phyloP scores from a whole-genome alignment of 139 green algal species.

The Closterium sp. region DNA sequence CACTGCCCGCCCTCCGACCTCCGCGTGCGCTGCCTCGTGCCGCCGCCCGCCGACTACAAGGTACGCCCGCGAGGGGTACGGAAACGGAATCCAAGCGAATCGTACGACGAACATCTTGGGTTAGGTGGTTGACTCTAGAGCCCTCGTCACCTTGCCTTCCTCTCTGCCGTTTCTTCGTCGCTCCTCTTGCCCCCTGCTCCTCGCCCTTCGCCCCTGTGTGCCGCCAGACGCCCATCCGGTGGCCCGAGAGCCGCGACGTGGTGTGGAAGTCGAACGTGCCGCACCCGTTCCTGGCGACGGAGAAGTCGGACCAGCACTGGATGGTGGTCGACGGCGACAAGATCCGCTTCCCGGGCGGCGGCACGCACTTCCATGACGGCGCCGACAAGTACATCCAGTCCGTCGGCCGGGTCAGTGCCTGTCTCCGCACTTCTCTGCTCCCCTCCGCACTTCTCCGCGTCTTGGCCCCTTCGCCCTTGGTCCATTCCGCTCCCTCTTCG shows the following conservation, averaged over 20 bases:
- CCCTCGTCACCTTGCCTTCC: background rate
- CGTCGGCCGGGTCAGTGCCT: background rate
- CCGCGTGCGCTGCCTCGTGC: constrained; percentile 22
- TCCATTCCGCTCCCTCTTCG: no score
- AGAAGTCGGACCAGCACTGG: constrained; percentile 32
- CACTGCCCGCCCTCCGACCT: constrained; percentile 24
- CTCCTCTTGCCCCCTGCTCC: background rate
- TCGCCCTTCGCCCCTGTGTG: background rate
- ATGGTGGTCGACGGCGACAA: constrained; percentile 15
- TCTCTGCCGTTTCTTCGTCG: background rate
- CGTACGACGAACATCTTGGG: background rate
- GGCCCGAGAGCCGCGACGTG: constrained; percentile 12
- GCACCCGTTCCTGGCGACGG: background rate
- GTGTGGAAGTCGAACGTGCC: constrained; percentile 24
- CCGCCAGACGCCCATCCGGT: constrained; percentile 9
- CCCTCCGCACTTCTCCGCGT: background rate
- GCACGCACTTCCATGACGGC: constrained; percentile 31
- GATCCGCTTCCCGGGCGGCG: constrained; percentile 21
- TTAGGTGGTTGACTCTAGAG: background rate
- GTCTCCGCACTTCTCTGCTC: no score
- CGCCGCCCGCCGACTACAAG: constrained; percentile 25
- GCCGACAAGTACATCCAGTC: constrained; percentile 31
- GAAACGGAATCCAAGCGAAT: no score
- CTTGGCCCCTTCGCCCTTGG: background rate
- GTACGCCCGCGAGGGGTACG: background rate